A percentile compares a stretch with the other conserved stretches of the same genome.
These are phyloP conservation scores for Conidiobolus incongruus DNA, from an alignment of 371 early-diverging fungal species.

Conservation along the genomic window DNA sequence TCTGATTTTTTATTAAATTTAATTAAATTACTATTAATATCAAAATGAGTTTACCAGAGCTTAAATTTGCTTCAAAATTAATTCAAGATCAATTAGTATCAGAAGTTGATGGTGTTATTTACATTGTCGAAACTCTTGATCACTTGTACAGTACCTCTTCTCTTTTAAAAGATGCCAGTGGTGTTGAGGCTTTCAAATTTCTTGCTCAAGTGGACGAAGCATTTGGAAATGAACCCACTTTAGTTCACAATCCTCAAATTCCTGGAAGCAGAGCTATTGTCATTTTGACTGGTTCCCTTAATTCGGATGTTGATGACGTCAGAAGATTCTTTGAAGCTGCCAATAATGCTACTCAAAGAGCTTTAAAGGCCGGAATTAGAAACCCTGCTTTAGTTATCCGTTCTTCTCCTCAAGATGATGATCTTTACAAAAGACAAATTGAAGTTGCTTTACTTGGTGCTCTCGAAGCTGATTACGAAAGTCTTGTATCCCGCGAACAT, in stretches of 20 bases:
- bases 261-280: constrained; percentile 37
- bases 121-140: too few species aligned
- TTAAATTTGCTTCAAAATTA: not conserved
- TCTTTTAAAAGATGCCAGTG: too few species aligned
- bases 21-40: too few species aligned
- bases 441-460: constrained; percentile 53
- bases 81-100: not conserved
- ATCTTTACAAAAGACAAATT: constrained; percentile 35
- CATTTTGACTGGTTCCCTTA: constrained; percentile 42
- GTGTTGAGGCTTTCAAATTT: too few species aligned
- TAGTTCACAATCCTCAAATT: constrained; percentile 11
- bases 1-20: too few species aligned
- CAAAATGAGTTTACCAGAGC: not conserved
- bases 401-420: constrained; percentile 16
- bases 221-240: constrained; percentile 7
- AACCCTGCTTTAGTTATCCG: constrained; percentile 34
- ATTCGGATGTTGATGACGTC: constrained; percentile 60
- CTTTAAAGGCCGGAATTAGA: constrained; percentile 31
- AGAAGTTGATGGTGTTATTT: not conserved
- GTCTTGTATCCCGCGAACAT: constrained; percentile 62
- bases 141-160: too few species aligned
- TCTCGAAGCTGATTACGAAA: constrained; percentile 44
- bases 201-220: not conserved
- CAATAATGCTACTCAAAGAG: constrained; percentile 34
- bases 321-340: constrained; percentile 45